Base-by-base conservation (phyloP, 805 yeast genomes). In the Kazachstania bromeliacearum region DNA sequence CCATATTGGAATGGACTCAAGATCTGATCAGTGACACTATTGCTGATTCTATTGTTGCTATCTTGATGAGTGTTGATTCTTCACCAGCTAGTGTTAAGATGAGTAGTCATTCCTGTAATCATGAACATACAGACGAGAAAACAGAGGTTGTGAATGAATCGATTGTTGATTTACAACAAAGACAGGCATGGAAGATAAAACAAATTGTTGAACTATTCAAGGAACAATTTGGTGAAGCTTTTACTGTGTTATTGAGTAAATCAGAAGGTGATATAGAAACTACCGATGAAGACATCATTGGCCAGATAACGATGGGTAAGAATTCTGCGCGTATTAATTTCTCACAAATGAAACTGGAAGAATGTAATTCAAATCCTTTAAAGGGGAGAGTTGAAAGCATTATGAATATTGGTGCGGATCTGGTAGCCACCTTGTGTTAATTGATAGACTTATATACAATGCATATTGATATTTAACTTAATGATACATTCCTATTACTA, bases 81-180 rank as follows among this genome's bases (percentile, higher is more conserved):
- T 78, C 95, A 0, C 96, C 96, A 8, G 94, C 96, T 2, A 85
- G 96, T 5, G 95, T 92, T 20, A 92, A 89, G 55, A 59, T 85
- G 44, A 77, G 95, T 10, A 77, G 94, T 5, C 70, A 70, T 36
- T 44, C 67, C 2, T 77, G 81, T 44, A 42, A 51, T 1, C 81
- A 77, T 53, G 53, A 46, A 4, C 67, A 62, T 40, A 38, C 41
- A 7, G 62, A 62, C 43, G 42, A 33, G 14, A 28, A 31, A 28
- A 35, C 35, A 7, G 44, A 39, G n/a, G 18, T 15, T 10, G 17
- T 16, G 13, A 27, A 28, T 14, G 44, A 50, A 14, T 47, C 41
- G 4, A 40, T 37, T 18, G 14, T 28, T 15, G 47, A 41, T 14
- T 42, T 41, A n/a, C 32, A 38, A 25, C 42, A 43, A 8, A 38